A percentile compares a stretch with the other conserved stretches of the same genome.
These are phyloP conservation scores for Saccharomycopsis synnaedendra DNA, from an alignment of 805 yeast genomes.

Conservation along the genomic window DNA sequence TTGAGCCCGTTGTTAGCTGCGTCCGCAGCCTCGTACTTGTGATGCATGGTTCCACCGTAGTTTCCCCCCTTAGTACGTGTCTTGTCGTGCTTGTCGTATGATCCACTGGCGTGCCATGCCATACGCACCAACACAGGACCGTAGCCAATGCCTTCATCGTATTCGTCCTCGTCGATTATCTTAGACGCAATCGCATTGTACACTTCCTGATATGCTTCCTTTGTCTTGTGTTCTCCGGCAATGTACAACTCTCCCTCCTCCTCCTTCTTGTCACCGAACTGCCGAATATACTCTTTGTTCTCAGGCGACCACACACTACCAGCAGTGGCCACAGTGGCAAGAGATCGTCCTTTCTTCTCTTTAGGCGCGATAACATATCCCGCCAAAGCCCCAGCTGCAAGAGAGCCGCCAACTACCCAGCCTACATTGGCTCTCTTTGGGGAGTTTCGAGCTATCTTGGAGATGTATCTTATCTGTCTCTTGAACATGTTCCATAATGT, in stretches of 20 bases:
- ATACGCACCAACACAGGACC: slow-evolving; percentile 74
- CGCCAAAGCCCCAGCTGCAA: neutral
- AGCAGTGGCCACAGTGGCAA: slow-evolving; percentile 5
- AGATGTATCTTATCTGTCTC: too few species aligned
- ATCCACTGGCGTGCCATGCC: slow-evolving; percentile 86
- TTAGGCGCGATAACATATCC: neutral
- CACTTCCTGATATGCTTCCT: slow-evolving; percentile 36
- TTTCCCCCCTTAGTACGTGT: slow-evolving; percentile 51
- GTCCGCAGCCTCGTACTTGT: slow-evolving; percentile 36
- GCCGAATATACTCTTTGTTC: neutral
- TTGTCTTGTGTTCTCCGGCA: neutral
- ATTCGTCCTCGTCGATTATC: slow-evolving; percentile 39
- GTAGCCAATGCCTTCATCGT: slow-evolving; percentile 56
- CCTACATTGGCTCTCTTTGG: neutral
- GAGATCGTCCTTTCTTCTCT: neutral
- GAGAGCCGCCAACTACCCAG: neutral
- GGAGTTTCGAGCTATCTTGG: neutral
- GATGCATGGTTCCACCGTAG: slow-evolving; percentile 57
- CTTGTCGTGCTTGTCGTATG: slow-evolving; percentile 47
- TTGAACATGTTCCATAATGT: too few species aligned
- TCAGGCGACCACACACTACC: slow-evolving; percentile 1
- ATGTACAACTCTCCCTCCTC: neutral
- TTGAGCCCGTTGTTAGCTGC: slow-evolving; percentile 55
- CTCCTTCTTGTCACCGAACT: neutral
- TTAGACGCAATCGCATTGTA: slow-evolving; percentile 65